Conservation (phyloP, 108 stramenopile species). For the Skeletonema costatum region DNA sequence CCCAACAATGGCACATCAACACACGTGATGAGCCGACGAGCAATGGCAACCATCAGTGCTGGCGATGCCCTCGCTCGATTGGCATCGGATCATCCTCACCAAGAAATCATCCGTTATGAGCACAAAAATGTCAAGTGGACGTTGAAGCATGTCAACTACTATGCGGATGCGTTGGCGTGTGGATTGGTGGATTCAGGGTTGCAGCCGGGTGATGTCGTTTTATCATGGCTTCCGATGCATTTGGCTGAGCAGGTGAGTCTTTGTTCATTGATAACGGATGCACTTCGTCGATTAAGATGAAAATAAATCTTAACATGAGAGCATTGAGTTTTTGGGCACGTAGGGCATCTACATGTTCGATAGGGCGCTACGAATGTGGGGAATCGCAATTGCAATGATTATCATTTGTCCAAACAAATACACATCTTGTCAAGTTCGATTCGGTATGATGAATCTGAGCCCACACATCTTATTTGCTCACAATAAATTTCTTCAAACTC, state of each 20-base stretch:
- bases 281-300: background rate
- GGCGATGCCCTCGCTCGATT: conserved; percentile 49
- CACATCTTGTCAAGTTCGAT: background rate
- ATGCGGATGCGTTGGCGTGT: conserved; percentile 78
- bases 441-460: background rate
- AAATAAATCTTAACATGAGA: background rate
- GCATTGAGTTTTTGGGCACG: background rate
- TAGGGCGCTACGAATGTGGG: background rate
- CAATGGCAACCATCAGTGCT: conserved; percentile 50
- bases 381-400: background rate
- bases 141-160: conserved; percentile 75
- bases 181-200: conserved; percentile 84
- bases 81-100: conserved; percentile 74
- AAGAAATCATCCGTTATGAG: conserved; percentile 85
- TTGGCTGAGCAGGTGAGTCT: conserved; percentile 86
- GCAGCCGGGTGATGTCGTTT: conserved; percentile 85
- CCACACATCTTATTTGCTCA: background rate
- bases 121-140: conserved; percentile 89
- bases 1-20: conserved; percentile 9
- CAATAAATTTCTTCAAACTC: background rate
- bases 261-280: background rate
- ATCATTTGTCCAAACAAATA: background rate
- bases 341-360: background rate
- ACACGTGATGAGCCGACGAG: conserved; percentile 9
- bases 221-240: conserved; percentile 80